Base-by-base conservation (phyloP, 768 basidiomycete genomes). In the Mycena polygramma region DNA sequence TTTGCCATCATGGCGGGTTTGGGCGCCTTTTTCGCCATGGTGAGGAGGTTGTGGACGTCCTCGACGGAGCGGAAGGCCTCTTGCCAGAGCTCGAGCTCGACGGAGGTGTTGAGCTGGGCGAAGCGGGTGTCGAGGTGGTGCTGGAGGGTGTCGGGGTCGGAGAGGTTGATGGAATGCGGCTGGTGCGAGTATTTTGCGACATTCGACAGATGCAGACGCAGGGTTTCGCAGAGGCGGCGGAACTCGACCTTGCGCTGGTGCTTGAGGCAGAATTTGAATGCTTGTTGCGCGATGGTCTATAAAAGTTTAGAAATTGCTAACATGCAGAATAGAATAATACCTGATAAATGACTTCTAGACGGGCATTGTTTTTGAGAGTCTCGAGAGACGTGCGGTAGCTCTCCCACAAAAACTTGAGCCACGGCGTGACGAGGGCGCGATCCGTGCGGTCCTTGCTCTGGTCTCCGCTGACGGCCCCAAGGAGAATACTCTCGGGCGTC, bases 341-440 rank as follows among this genome's bases (percentile, higher is more conserved):
- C 88, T 98, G 97, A 83, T 99, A 99, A 71, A 99, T 95, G 20
- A 85, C 83, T 82, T 99, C 97, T 46, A 99, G 82, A 20, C 97
- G 85, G 20, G 95, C 94, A 77, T 98, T 98, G 79, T 98, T 97
- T 79, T 98, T 97, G 73, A 98, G 86, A 3, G 96, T 96, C 83
- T 99, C 97, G 49, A 99, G 84, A 1, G 94, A 95, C 22, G 95
- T 98, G 66, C 97, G 91, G 79, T 98, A 98, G 75, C 94, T 95
- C 85, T 99, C 97, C 96, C 97, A 99, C n/a, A 96, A 87, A 81
- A 98, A 98, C 78, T 97, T 96, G 78, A 99, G 92, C 92, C 96
- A 98, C 0, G 97, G 97, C 0, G 96, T 98, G 72, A 99, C 96
- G 60, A 99, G 88, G 9, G 96, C 94, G 54, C 97, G 85, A 82